These are phyloP conservation scores for Zymoseptoria tritici DNA, from an alignment of 2,329 filamentous ascomycete genomes.

Conservation along the genomic window DNA sequence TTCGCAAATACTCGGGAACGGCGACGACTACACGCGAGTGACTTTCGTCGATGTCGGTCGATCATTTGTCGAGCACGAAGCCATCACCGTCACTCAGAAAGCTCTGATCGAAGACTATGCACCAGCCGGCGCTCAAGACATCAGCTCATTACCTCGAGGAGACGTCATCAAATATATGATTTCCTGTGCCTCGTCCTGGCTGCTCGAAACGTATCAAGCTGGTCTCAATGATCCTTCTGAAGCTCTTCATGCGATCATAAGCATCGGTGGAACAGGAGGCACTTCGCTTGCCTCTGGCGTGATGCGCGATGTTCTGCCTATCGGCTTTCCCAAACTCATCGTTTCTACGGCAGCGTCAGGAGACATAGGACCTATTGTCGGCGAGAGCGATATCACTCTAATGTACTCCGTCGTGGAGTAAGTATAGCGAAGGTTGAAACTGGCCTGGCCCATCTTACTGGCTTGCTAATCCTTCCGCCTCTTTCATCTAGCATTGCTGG, in stretches of 20 bases:
- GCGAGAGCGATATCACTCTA: slow-evolving; percentile 60
- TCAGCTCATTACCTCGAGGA: slow-evolving; percentile 41
- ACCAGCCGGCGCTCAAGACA: slow-evolving; percentile 17
- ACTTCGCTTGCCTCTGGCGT: slow-evolving; percentile 54
- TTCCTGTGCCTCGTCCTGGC: slow-evolving; percentile 42
- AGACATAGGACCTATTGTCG: slow-evolving; percentile 57
- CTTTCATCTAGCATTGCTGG: slow-evolving; percentile 46
- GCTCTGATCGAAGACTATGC: slow-evolving; percentile 35
- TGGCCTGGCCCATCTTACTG: background rate
- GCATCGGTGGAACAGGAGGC: slow-evolving; percentile 54
- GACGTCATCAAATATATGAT: slow-evolving; percentile 54
- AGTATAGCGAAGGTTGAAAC: background rate
- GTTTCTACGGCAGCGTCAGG: slow-evolving; percentile 63
- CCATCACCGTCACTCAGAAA: slow-evolving; percentile 43
- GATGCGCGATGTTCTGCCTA: slow-evolving; percentile 54
- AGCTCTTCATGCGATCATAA: slow-evolving; percentile 44
- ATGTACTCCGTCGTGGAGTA: slow-evolving; percentile 63
- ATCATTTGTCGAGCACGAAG: slow-evolving; percentile 33
- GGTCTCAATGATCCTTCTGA: slow-evolving; percentile 13
- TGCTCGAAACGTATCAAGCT: slow-evolving; percentile 16
- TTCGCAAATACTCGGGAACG: slow-evolving; percentile 35
- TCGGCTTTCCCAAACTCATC: slow-evolving; percentile 63
- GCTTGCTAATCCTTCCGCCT: background rate
- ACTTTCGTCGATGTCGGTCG: slow-evolving; percentile 52
- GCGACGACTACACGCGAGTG: slow-evolving; percentile 28